Conservation (phyloP, 768 basidiomycete genomes). For the Calocybe cyanea region DNA sequence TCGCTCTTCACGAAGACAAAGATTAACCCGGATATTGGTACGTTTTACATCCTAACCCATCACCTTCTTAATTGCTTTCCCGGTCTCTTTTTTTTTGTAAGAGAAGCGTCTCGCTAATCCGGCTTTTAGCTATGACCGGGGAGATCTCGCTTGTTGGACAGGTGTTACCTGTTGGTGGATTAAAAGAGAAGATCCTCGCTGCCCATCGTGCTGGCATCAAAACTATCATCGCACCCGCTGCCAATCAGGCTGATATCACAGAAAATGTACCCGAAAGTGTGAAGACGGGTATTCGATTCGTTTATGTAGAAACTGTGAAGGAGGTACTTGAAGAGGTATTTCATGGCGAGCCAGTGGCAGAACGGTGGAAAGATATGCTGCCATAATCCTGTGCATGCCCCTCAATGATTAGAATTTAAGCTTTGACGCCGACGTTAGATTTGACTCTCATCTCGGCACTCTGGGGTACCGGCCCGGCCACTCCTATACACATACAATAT, state of each 20-base stretch:
- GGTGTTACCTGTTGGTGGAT: slow-evolving; percentile 91
- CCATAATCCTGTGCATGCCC: too few relatives aligned
- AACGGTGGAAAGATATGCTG: slow-evolving; percentile 65
- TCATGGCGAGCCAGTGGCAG: slow-evolving; percentile 49
- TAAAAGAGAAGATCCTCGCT: slow-evolving; percentile 95
- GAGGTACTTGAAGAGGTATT: slow-evolving; percentile 92
- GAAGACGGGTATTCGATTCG: slow-evolving; percentile 91
- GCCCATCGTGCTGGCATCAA: slow-evolving; percentile 97
- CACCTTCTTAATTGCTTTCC: neutral
- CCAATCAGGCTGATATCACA: slow-evolving; percentile 91
- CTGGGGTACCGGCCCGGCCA: too few relatives aligned
- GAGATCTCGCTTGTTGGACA: slow-evolving; percentile 96
- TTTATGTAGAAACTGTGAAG: slow-evolving; percentile 91
- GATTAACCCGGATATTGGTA: slow-evolving; percentile 86
- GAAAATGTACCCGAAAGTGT: slow-evolving; percentile 97
- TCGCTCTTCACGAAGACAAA: slow-evolving; percentile 84
- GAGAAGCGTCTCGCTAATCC: neutral
- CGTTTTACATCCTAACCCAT: slow-evolving; percentile 23
- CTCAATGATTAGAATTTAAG: too few relatives aligned
- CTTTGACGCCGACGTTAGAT: too few relatives aligned
- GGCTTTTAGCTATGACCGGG: slow-evolving; percentile 86
- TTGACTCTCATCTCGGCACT: too few relatives aligned
- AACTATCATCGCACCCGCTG: slow-evolving; percentile 82
- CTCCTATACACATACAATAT: too few relatives aligned
- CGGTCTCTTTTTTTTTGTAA: neutral